phyloP scores from a whole-genome alignment of 192 early-diverging fungal species.

The Globomyces pollinis-pini region DNA sequence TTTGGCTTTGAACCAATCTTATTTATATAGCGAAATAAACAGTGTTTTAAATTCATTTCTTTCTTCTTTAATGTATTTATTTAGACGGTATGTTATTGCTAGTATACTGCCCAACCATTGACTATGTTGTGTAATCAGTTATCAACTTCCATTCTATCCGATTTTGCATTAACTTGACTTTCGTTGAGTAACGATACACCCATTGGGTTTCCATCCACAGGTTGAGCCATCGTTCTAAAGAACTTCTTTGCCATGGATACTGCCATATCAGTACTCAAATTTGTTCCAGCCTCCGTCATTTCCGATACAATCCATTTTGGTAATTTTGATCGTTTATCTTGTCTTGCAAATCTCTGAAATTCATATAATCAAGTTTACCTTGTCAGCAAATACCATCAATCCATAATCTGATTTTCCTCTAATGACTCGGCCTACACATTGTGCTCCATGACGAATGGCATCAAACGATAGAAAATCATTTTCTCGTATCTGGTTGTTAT shows the following conservation, averaged over 20 bases:
- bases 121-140: no score
- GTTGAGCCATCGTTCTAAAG: conserved; percentile 86
- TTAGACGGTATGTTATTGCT: no score
- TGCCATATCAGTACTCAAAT: conserved; percentile 97
- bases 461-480: conserved; percentile 99
- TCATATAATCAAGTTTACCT: conserved; percentile 27
- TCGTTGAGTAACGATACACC: conserved; percentile 79
- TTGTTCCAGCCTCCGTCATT: conserved; percentile 80
- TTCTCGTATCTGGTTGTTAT: conserved; percentile 88
- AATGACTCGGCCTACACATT: conserved; percentile 96
- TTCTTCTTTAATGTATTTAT: no score
- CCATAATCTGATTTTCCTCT: conserved; percentile 99
- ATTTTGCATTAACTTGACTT: conserved; percentile 2
- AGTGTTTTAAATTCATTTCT: no score
- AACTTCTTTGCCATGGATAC: conserved; percentile 86
- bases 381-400: conserved; percentile 98
- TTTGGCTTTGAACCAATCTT: no score
- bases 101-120: no score
- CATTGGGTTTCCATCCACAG: conserved; percentile 66
- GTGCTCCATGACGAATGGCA: conserved; percentile 96
- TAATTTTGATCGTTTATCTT: conserved; percentile 91
- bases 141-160: no score
- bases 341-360: conserved; percentile 70
- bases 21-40: no score
- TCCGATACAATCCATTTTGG: conserved; percentile 94